phyloP scores from a whole-genome alignment of 2,329 filamentous ascomycete genomes.

The Aspergillus calidoustus region DNA sequence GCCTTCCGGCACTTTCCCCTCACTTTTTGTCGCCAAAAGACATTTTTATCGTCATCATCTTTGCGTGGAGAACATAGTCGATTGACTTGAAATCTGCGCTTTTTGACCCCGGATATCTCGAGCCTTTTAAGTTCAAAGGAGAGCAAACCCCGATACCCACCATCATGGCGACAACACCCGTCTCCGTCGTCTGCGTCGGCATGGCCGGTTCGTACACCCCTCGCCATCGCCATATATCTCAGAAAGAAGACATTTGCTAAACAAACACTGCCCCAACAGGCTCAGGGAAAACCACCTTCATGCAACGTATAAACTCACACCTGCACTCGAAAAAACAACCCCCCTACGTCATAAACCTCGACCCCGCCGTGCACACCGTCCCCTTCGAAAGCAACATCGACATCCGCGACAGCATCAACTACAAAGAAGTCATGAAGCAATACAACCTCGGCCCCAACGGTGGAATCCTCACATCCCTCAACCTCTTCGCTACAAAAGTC shows the following conservation, averaged over 20 bases:
- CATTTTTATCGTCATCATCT: conserved; percentile 1
- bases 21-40: conserved; percentile 20
- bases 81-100: not conserved
- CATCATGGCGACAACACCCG: conserved; percentile 61
- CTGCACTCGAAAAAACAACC: conserved; percentile 79
- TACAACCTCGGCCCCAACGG: conserved; percentile 98
- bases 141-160: not conserved
- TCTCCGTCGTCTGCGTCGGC: conserved; percentile 89
- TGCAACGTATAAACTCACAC: conserved; percentile 96
- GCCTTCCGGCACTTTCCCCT: conserved; percentile 19
- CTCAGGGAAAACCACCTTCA: conserved; percentile 99
- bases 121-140: not conserved
- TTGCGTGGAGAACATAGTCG: not conserved
- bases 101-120: not conserved
- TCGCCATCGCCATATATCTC: conserved; percentile 1
- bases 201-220: conserved; percentile 74
- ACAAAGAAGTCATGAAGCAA: conserved; percentile 99
- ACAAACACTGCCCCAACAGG: conserved; percentile 52
- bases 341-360: conserved; percentile 96
- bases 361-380: conserved; percentile 89
- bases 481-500: conserved; percentile 96
- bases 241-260: conserved; percentile 13
- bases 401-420: conserved; percentile 98
- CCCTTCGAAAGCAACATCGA: conserved; percentile 98
- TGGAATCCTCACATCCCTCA: conserved; percentile 91